These are phyloP conservation scores for Mycena floridula DNA, from an alignment of 768 basidiomycete genomes.

Conservation along the genomic window DNA sequence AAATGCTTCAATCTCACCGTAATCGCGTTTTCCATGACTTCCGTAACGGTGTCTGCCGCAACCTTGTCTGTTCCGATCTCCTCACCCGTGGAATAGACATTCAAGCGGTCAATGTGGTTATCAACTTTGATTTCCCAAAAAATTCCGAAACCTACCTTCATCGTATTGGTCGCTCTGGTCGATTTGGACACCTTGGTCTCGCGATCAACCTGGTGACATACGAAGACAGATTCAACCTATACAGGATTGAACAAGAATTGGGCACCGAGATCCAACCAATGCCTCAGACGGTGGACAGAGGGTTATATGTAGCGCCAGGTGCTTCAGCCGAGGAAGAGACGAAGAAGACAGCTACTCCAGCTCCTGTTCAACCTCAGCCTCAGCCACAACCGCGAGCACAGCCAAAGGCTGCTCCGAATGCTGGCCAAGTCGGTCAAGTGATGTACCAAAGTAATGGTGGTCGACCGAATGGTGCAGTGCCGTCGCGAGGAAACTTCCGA, in stretches of 20 bases:
- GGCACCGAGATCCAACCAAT: slow-evolving; percentile 98
- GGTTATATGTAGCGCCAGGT: slow-evolving; percentile 86
- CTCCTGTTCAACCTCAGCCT: slow-evolving; percentile 11
- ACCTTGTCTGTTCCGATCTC: slow-evolving; percentile 96
- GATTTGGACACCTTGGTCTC: slow-evolving; percentile 94
- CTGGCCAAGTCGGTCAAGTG: slow-evolving; percentile 19
- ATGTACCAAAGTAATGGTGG: slow-evolving; percentile 31
- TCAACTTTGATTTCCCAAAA: slow-evolving; percentile 99
- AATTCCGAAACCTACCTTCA: slow-evolving; percentile 99
- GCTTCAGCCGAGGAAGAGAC: slow-evolving; percentile 31
- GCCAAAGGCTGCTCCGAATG: slow-evolving; percentile 16
- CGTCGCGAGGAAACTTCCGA: neutral
- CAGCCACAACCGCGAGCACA: slow-evolving; percentile 19
- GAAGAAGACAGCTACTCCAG: slow-evolving; percentile 7
- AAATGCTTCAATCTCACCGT: slow-evolving; percentile 98
- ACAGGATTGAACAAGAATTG: slow-evolving; percentile 96
- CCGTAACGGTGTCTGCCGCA: slow-evolving; percentile 96
- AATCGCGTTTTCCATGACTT: slow-evolving; percentile 99
- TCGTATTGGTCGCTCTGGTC: slow-evolving; percentile 95
- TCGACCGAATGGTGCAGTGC: slow-evolving; percentile 12
- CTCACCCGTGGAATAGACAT: slow-evolving; percentile 99
- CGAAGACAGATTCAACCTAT: slow-evolving; percentile 96
- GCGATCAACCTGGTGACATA: slow-evolving; percentile 98
- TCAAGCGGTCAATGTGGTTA: slow-evolving; percentile 99
- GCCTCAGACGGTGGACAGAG: slow-evolving; percentile 85